Percentiles rank a stretch among this genome's conserved stretches.
phyloP scores from a whole-genome alignment of 2,329 filamentous ascomycete genomes.

The Cryphonectria naterciae region DNA sequence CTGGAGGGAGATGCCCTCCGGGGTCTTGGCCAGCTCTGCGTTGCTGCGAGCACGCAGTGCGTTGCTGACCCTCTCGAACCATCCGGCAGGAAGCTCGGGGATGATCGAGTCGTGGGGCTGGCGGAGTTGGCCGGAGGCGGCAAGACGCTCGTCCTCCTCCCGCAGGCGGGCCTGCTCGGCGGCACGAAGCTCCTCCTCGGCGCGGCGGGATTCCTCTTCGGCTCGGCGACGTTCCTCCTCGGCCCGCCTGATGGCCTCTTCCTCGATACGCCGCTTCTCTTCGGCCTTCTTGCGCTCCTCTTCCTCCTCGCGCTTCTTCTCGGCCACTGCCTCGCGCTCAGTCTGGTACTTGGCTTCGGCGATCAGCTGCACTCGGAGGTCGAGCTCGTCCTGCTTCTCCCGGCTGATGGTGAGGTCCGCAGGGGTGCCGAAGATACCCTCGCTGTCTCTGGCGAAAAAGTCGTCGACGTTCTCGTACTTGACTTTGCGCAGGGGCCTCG shows the following conservation, averaged over 20 bases:
- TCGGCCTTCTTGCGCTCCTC: slow-evolving; percentile 34
- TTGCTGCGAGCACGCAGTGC: slow-evolving; percentile 42
- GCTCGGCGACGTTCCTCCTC: slow-evolving; percentile 30
- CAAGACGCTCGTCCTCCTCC: slow-evolving; percentile 30
- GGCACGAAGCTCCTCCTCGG: slow-evolving; percentile 33
- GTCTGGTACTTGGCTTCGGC: slow-evolving; percentile 20
- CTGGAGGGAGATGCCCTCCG: slow-evolving; percentile 55
- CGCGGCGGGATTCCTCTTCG: slow-evolving; percentile 22
- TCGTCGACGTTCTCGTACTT: slow-evolving; percentile 28
- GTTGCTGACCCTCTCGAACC: slow-evolving; percentile 42
- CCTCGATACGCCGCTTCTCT: slow-evolving; percentile 29
- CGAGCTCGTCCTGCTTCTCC: slow-evolving; percentile 35
- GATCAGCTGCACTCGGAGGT: slow-evolving; percentile 28
- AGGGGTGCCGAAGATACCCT: slow-evolving; percentile 10
- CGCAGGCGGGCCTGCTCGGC: slow-evolving; percentile 23
- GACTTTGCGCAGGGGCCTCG: background rate
- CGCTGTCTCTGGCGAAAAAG: slow-evolving; percentile 30
- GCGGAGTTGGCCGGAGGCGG: slow-evolving; percentile 34
- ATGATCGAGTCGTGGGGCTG: slow-evolving; percentile 35
- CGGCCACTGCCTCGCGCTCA: slow-evolving; percentile 21
- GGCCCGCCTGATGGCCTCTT: slow-evolving; percentile 31
- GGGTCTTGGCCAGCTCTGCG: slow-evolving; percentile 48
- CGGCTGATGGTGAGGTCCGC: slow-evolving; percentile 32
- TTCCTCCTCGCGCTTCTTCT: slow-evolving; percentile 27
- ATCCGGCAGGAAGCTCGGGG: slow-evolving; percentile 40